phyloP scores from a whole-genome alignment of 768 basidiomycete species.

The Phanerochaete sordida region DNA sequence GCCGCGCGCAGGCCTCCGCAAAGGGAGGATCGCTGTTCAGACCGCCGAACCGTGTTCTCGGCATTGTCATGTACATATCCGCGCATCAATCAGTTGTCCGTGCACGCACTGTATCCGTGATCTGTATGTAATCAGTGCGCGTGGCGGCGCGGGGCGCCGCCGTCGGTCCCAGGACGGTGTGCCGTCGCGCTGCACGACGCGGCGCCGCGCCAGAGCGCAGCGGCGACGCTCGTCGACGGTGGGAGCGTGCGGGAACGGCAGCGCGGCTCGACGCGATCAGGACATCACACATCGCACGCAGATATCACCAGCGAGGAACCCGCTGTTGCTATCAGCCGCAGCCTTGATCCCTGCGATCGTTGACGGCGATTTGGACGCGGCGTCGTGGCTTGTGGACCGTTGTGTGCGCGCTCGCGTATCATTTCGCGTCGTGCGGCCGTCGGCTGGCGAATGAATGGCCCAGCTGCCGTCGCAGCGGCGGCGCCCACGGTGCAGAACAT shows the following conservation, averaged over 20 bases:
- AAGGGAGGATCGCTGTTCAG: too few species aligned
- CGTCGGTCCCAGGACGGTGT: neutral
- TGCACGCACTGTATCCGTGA: too few species aligned
- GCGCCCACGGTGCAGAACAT: too few species aligned
- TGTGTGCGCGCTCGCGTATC: neutral
- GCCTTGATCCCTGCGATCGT: constrained; percentile 1
- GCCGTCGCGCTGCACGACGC: too few species aligned
- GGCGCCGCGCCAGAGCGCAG: too few species aligned
- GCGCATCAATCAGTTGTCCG: neutral
- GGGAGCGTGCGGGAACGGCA: too few species aligned
- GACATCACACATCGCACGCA: neutral
- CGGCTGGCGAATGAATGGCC: neutral
- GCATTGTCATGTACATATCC: neutral
- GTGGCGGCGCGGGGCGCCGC: neutral
- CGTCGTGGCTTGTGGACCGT: neutral
- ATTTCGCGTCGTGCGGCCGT: neutral
- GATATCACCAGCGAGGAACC: neutral
- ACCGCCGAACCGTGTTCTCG: too few species aligned
- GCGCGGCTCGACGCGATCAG: neutral
- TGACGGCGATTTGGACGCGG: neutral
- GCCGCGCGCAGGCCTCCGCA: too few species aligned
- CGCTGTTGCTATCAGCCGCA: constrained; percentile 4
- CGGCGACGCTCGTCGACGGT: too few species aligned
- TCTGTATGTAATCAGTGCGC: too few species aligned
- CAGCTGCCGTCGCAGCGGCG: neutral